Conservation (phyloP, 2,329 filamentous ascomycete species). For the Penicillium concentricum region DNA sequence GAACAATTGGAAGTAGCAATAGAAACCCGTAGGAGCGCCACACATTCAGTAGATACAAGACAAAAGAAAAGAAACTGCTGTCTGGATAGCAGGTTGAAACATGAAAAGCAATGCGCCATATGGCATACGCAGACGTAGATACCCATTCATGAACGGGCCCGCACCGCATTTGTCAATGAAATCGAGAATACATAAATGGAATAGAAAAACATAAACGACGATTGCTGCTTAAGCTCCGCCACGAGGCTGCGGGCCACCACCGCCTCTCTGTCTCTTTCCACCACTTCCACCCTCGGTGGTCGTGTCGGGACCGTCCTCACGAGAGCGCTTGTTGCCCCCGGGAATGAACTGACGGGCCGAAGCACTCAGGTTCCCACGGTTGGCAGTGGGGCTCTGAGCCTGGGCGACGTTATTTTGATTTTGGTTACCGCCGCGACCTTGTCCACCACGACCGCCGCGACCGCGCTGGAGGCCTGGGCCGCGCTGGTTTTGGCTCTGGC, state of each 20-base stretch:
- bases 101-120: background rate
- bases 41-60: slow-evolving; percentile 24
- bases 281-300: slow-evolving; percentile 37
- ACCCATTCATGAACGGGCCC: background rate
- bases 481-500: slow-evolving; percentile 28
- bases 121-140: background rate
- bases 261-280: slow-evolving; percentile 51
- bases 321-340: slow-evolving; percentile 55
- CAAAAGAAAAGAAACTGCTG: slow-evolving; percentile 6
- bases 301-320: slow-evolving; percentile 50
- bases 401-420: slow-evolving; percentile 31
- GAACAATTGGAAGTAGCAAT: background rate
- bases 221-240: slow-evolving; percentile 23
- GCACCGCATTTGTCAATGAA: background rate
- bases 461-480: slow-evolving; percentile 46
- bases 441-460: slow-evolving; percentile 43
- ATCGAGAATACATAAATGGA: slow-evolving; percentile 11
- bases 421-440: slow-evolving; percentile 40
- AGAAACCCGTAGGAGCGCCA: slow-evolving; percentile 10
- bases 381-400: slow-evolving; percentile 26
- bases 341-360: slow-evolving; percentile 57
- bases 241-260: slow-evolving; percentile 34
- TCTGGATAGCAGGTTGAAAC: background rate
- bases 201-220: slow-evolving; percentile 10
- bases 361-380: slow-evolving; percentile 48